Evolutionary conservation across 2,329 filamentous ascomycete species (phyloP), one percentile per base, ranked within the genome.

Genomic region (Fusarium coffeatum): DNA sequence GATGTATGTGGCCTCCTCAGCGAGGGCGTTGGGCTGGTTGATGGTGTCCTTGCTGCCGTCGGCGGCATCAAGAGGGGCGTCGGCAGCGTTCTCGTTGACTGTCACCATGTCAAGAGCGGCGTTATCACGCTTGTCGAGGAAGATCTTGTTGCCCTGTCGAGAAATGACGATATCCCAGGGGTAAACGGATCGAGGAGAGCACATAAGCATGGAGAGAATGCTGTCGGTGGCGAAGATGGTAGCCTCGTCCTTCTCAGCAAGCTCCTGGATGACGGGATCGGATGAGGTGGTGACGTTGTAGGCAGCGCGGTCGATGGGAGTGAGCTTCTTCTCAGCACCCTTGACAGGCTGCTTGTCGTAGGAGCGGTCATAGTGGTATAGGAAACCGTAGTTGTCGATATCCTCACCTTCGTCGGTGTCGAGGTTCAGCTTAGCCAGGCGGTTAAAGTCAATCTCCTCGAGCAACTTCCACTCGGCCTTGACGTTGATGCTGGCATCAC

Each of bases 191-290:
- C 97, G 93, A 64, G 96, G 93, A 54, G 96, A 90, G 83, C 96
- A 99, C 96, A 99, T 99, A 76, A 99, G 91, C 94, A 98, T 98
- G 72, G 95, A 98, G 64, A 99, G 89, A 76, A 99, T 94, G 83
- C 92, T 97, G 82, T 98, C 94, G 46, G 96, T 98, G 69, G 96
- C 94, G 79, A 98, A 99, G 78, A 99, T 95, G 74, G 93, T 96
- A 48, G 94, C 96, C 84, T 98, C 94, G 78, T 97, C 90, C 86
- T 94, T 97, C 76, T 98, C 95, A 69, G 96, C 93, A 59, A 98
- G 89, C 80, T 98, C 95, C 84, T 98, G 95, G 79, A 99, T 97
- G 76, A 99, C 89, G 48, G 96, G 96, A 80, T 99, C 96, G 74
- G 92, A 93, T 25, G 95, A 97, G 13, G 96, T 98, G 59, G 95